Conservation (phyloP, 768 basidiomycete genomes). For the Candolleomyces efflorescens region DNA sequence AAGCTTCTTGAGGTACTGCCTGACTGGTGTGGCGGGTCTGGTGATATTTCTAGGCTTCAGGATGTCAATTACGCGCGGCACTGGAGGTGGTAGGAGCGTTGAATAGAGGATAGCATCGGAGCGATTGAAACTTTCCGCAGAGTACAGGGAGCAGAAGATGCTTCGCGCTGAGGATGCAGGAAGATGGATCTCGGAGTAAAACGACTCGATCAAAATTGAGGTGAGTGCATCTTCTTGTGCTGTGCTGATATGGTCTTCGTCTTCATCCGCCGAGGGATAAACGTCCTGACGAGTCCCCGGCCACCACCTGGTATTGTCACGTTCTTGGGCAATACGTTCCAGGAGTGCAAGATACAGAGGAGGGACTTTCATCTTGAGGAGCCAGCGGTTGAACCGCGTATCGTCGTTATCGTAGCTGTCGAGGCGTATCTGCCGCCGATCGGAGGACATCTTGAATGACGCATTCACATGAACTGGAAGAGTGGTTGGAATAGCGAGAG, state of each 20-base stretch:
- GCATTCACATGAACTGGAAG: slow-evolving; percentile 45
- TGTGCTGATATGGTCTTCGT: slow-evolving; percentile 6
- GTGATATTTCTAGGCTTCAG: not conserved
- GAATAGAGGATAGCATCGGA: not conserved
- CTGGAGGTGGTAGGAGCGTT: not conserved
- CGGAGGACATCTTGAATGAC: slow-evolving; percentile 42
- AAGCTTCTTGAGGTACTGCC: not conserved
- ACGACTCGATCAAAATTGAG: not conserved
- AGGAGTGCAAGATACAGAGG: slow-evolving; percentile 36
- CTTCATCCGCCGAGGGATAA: not conserved
- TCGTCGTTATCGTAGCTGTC: slow-evolving; percentile 31
- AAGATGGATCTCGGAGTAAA: not conserved
- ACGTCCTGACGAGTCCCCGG: slow-evolving; percentile 17
- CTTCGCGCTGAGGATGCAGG: not conserved
- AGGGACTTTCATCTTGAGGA: slow-evolving; percentile 31
- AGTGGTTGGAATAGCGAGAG: slow-evolving; percentile 32
- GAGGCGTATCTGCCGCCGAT: slow-evolving; percentile 40
- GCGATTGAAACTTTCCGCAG: no score
- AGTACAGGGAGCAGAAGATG: not conserved
- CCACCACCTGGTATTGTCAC: slow-evolving; percentile 30
- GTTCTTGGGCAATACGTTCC: slow-evolving; percentile 18
- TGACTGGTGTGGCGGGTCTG: not conserved
- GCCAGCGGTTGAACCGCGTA: slow-evolving; percentile 39
- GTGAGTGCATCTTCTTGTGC: not conserved
- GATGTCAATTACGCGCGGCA: not conserved